Conservation (phyloP, 2,329 filamentous ascomycete genomes). For the Cordyceps cicadae region DNA sequence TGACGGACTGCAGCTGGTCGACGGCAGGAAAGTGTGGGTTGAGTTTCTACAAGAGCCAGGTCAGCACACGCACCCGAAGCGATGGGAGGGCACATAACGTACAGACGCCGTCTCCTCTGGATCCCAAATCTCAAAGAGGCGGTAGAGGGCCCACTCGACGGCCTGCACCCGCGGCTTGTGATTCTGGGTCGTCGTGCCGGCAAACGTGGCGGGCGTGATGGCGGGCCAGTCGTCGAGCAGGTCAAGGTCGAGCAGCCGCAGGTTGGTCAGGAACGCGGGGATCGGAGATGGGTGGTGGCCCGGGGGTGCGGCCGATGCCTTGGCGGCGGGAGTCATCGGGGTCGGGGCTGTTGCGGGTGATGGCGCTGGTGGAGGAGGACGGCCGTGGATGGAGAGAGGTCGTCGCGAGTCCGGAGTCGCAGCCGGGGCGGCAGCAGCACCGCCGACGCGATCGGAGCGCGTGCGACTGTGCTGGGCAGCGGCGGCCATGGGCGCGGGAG, state of each 20-base stretch:
- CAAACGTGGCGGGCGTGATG: slow-evolving; percentile 63
- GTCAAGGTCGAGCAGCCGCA: slow-evolving; percentile 76
- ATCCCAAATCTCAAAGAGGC: slow-evolving; percentile 79
- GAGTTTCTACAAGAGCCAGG: slow-evolving; percentile 56
- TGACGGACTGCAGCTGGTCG: slow-evolving; percentile 84
- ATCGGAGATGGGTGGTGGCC: neutral
- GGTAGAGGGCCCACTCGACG: slow-evolving; percentile 86
- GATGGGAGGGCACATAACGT: slow-evolving; percentile 39
- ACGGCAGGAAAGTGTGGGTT: slow-evolving; percentile 84
- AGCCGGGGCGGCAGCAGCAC: neutral
- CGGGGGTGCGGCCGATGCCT: neutral
- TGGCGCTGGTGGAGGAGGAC: neutral
- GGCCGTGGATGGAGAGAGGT: slow-evolving; percentile 4
- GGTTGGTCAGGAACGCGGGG: slow-evolving; percentile 64
- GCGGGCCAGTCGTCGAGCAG: slow-evolving; percentile 69
- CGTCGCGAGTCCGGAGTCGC: neutral
- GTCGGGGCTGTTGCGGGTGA: neutral
- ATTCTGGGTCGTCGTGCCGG: slow-evolving; percentile 56
- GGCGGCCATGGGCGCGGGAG: slow-evolving; percentile 6
- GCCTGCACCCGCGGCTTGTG: slow-evolving; percentile 76
- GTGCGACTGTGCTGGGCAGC: slow-evolving; percentile 7
- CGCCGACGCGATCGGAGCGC: slow-evolving; percentile 1
- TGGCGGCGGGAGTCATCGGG: neutral
- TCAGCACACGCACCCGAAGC: neutral
- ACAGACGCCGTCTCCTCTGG: slow-evolving; percentile 65